Evolutionary conservation across 2,329 filamentous ascomycete species (phyloP), one percentile per base, ranked within the genome.

Genomic region (Microdochium nivale): DNA sequence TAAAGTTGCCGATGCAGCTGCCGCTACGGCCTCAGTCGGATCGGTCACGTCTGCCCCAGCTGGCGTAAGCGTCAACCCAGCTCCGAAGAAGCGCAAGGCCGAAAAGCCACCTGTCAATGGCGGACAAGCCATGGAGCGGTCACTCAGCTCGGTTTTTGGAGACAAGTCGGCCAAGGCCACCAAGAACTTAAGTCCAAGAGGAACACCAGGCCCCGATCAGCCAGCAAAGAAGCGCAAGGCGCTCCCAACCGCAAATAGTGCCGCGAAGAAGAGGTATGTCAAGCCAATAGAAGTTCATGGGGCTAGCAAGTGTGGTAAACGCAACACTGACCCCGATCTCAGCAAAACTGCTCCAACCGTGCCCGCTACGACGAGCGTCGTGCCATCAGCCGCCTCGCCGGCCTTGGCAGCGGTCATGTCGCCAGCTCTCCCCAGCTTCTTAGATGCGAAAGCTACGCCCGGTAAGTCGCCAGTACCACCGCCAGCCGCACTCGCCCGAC

Each of bases 61-160:
- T 30, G 62, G 72, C 4, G 67, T 75, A 21, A 80, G 78, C 55
- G 71, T 75, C 23, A 69, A 72, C 51, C 76, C 78, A 25, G 75
- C 84, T 2, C 73, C 77, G 24, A 95, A 95, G 71, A 80, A 89
- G 61, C 84, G 90, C 57, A 95, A 91, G 70, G 83, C 88, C 2
- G 90, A 95, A 60, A 88, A 88, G 60, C 83, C 86, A 53, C 69
- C 76, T 10, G 64, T 71, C 14, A 75, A 74, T 54, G 74, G 74
- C 37, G 71, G 68, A 3, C 69, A 71, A 27, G 66, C 73, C 3
- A 81, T 84, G 74, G 87, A 90, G 62, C 81, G 86, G 54, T 81
- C 85, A n/a, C 73, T 86, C 66, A 87, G 82, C 63, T 70, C 70
- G 10, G 79, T 79, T 13, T 75, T 78, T 58, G 76, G 74, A 10